Conservation (phyloP, 106 monocot species). For the Dendrobium chrysotoxum region DNA sequence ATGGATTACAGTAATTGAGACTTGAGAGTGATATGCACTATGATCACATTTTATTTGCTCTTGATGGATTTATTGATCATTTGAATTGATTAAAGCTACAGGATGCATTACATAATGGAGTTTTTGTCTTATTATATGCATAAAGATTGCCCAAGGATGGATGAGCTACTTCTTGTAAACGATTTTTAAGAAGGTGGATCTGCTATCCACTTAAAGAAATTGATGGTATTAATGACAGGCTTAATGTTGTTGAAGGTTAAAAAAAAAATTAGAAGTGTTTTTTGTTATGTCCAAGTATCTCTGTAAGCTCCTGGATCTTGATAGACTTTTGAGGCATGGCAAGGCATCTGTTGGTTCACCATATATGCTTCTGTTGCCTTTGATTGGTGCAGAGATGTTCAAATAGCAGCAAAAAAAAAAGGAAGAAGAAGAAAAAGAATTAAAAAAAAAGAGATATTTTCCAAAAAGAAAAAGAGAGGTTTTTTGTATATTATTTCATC, state of each 20-base stretch:
- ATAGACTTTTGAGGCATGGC: conserved; percentile 69
- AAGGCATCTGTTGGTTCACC: conserved; percentile 59
- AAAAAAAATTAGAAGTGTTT: too few species aligned
- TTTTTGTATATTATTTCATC: too few species aligned
- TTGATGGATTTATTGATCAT: conserved; percentile 61
- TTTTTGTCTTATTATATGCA: conserved; percentile 80
- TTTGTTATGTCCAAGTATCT: conserved; percentile 46
- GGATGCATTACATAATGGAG: conserved; percentile 73
- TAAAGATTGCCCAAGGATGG: conserved; percentile 79
- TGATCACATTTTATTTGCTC: conserved; percentile 49
- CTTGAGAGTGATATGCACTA: conserved; percentile 34
- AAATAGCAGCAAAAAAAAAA: too few species aligned
- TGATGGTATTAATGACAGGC: too few species aligned
- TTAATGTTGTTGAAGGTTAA: too few species aligned
- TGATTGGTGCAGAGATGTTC: conserved; percentile 59
- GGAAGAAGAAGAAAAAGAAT: too few species aligned
- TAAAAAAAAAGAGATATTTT: too few species aligned
- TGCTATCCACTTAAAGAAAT: too few species aligned
- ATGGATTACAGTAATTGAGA: conserved; percentile 48
- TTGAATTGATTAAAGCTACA: conserved; percentile 69
- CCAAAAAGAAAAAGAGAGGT: too few species aligned
- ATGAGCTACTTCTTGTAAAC: conserved; percentile 67
- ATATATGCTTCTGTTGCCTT: conserved; percentile 45
- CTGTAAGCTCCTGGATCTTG: conserved; percentile 73
- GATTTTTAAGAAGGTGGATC: conserved; percentile 87